Evolutionary conservation across 805 yeast species (phyloP).

Genomic region (Yamadazyma philogaea): DNA sequence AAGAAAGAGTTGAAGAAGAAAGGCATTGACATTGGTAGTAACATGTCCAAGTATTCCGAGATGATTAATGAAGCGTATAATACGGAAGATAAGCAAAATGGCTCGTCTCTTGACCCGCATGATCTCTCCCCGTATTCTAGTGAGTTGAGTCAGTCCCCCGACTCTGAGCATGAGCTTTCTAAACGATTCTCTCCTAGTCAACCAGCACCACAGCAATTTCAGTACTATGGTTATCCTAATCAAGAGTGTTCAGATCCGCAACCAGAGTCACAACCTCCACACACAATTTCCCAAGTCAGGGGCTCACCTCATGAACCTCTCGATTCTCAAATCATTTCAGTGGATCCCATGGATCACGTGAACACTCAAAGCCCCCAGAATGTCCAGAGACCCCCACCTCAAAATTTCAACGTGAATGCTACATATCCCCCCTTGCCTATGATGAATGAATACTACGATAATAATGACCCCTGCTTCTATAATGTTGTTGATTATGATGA

Average conservation of each 20-base stretch:
- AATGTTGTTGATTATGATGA: slow-evolving; percentile 35
- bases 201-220: not conserved
- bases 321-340: not conserved
- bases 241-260: too few species aligned
- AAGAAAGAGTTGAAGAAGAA: slow-evolving; percentile 35
- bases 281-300: not conserved
- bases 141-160: slow-evolving; percentile 8
- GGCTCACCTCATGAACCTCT: not conserved
- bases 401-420: not conserved
- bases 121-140: slow-evolving; percentile 7
- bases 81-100: slow-evolving; percentile 14
- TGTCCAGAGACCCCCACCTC: too few species aligned
- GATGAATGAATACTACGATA: slow-evolving; percentile 7
- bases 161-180: slow-evolving; percentile 1
- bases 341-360: not conserved
- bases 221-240: not conserved
- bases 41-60: slow-evolving; percentile 13
- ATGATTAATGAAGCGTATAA: slow-evolving; percentile 4
- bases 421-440: slow-evolving; percentile 9
- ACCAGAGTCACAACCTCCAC: too few species aligned
- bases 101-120: slow-evolving; percentile 5
- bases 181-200: not conserved
- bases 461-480: slow-evolving; percentile 8
- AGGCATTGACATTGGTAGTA: slow-evolving; percentile 11
- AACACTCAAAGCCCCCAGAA: not conserved